Evolutionary conservation across 768 basidiomycete genomes (phyloP).

Genomic region (Pholiota microspora): DNA sequence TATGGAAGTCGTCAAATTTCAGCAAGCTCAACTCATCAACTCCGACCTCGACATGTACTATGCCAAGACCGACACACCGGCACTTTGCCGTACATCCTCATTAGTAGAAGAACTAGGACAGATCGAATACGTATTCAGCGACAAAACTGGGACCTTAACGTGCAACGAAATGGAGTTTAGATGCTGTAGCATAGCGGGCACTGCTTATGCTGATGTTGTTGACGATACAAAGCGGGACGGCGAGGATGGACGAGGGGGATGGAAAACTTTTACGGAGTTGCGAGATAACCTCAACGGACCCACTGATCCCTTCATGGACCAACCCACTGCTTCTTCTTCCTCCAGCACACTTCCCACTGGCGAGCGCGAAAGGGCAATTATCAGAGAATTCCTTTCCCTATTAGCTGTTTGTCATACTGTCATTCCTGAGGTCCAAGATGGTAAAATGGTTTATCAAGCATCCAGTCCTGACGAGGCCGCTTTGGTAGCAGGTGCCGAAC

Average conservation of each 20-base stretch:
- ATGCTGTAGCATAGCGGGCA: conserved; percentile 84
- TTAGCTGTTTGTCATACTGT: conserved; percentile 98
- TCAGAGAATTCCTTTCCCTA: conserved; percentile 75
- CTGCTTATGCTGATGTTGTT: conserved; percentile 86
- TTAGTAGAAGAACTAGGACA: conserved; percentile 98
- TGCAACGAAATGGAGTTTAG: conserved; percentile 99
- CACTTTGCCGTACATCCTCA: conserved; percentile 95
- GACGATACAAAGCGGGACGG: conserved; percentile 79
- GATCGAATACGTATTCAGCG: conserved; percentile 94
- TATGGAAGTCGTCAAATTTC: conserved; percentile 99
- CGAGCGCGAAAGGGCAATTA: conserved; percentile 48
- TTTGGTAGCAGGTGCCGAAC: conserved; percentile 89
- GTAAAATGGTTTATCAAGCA: conserved; percentile 92
- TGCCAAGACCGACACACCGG: conserved; percentile 91
- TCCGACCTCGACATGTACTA: conserved; percentile 99
- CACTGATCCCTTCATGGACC: conserved; percentile 60
- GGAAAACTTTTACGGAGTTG: conserved; percentile 82
- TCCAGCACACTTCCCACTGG: conserved; percentile 25
- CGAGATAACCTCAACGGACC: conserved; percentile 48
- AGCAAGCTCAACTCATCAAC: conserved; percentile 97
- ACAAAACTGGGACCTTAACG: conserved; percentile 94
- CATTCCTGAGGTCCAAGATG: conserved; percentile 88
- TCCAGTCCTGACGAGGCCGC: conserved; percentile 98
- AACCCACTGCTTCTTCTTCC: conserved; percentile 23
- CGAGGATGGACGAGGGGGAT: conserved; percentile 57